Conservation (phyloP, 2,329 filamentous ascomycete genomes). For the Aurifilum marmelostoma region DNA sequence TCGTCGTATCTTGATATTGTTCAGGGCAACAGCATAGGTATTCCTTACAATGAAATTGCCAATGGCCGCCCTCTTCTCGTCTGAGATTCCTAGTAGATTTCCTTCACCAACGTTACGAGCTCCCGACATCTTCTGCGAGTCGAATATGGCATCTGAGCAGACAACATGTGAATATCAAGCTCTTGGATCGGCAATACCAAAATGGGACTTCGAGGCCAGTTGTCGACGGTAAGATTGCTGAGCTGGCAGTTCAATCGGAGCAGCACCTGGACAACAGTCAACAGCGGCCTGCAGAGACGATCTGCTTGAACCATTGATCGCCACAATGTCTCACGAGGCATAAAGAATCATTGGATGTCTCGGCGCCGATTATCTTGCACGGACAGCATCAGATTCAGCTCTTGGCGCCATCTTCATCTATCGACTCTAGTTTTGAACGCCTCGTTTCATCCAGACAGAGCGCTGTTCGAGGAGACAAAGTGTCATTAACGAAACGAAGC, state of each 20-base stretch:
- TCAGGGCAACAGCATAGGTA: not conserved
- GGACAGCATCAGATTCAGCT: not conserved
- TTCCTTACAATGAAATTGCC: not conserved
- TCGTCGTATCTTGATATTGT: too few relatives aligned
- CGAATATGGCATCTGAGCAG: not conserved
- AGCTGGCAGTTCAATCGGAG: too few relatives aligned
- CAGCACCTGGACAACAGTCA: not conserved
- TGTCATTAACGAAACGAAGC: not conserved
- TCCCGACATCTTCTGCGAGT: not conserved
- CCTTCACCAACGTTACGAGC: not conserved
- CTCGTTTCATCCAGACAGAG: not conserved
- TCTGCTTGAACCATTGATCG: not conserved
- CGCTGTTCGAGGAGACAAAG: not conserved
- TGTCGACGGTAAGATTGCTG: too few relatives aligned
- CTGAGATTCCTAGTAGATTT: not conserved
- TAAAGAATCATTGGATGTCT: not conserved
- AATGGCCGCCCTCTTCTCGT: not conserved
- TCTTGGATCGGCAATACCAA: not conserved
- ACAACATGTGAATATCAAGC: not conserved
- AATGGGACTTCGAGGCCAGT: not conserved
- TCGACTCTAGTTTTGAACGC: not conserved
- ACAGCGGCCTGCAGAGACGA: not conserved
- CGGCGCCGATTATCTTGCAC: not conserved
- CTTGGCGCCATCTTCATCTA: not conserved
- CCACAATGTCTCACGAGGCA: not conserved